Conservation (phyloP, 148 eudicot species). For the Arbutus unedo region DNA sequence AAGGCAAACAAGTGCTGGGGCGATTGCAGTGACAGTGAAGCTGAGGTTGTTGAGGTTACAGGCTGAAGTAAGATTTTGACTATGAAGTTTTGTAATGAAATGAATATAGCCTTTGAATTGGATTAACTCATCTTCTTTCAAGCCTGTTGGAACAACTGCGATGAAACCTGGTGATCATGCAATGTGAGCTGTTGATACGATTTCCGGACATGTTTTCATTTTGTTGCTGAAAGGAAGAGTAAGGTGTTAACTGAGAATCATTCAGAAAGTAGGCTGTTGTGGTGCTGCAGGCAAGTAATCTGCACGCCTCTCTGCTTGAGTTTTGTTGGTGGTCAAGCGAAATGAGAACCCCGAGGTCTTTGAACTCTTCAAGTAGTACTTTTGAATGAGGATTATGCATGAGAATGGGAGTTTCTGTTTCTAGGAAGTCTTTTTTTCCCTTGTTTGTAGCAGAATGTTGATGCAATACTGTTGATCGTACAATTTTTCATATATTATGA, state of each 20-base stretch:
- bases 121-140: neutral
- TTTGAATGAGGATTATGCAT: neutral
- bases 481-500: neutral
- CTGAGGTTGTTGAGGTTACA: slow-evolving; percentile 41
- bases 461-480: neutral
- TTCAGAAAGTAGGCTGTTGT: neutral
- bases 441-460: neutral
- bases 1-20: slow-evolving; percentile 64
- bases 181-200: neutral
- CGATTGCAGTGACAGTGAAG: slow-evolving; percentile 78
- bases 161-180: neutral
- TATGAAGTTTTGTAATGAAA: neutral
- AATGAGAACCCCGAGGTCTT: neutral
- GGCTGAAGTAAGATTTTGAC: slow-evolving; percentile 30
- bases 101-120: slow-evolving; percentile 6
- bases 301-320: slow-evolving; percentile 9
- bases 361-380: neutral
- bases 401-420: neutral
- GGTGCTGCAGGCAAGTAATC: neutral
- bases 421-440: neutral
- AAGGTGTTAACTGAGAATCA: neutral
- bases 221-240: neutral
- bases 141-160: neutral
- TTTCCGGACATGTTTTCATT: neutral
- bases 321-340: neutral